phyloP scores from a whole-genome alignment of 345 rosid genomes.

The Gossypium herbaceum region DNA sequence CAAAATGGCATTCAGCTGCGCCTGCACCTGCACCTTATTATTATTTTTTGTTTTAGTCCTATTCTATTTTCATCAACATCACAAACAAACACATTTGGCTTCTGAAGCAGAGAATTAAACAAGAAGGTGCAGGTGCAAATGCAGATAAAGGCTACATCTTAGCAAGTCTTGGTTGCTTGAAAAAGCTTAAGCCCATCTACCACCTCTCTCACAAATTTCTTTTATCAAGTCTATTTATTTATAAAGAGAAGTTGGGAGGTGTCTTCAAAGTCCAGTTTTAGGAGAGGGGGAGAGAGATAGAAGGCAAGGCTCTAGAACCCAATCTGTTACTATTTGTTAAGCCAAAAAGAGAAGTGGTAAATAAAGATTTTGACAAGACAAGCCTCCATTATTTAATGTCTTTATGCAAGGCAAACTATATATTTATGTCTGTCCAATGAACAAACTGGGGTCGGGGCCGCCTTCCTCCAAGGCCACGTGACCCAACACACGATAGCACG shows the following conservation, averaged over 20 bases:
- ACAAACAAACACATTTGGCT: background rate
- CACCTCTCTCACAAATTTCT: background rate
- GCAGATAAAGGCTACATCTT: conserved; percentile 52
- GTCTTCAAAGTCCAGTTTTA: background rate
- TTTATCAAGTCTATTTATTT: background rate
- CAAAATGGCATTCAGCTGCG: conserved; percentile 55
- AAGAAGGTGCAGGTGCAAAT: conserved; percentile 66
- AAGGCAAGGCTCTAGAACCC: no score
- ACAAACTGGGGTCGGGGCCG: background rate
- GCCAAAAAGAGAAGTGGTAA: background rate
- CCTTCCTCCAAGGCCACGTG: conserved; percentile 29
- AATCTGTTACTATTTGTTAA: background rate
- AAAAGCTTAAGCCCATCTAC: background rate
- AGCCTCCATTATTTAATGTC: conserved; percentile 16
- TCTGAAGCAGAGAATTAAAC: background rate
- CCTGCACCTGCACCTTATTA: conserved; percentile 34
- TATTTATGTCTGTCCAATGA: conserved; percentile 11
- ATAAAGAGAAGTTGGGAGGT: background rate
- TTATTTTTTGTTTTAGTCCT: conserved; percentile 1
- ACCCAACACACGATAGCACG: conserved; percentile 19
- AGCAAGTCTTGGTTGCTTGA: conserved; percentile 7
- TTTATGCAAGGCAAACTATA: background rate
- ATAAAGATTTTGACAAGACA: conserved; percentile 26
- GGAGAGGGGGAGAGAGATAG: no score
- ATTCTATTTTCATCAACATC: background rate